These are phyloP conservation scores for Alternaria brassicae DNA, from an alignment of 2,329 filamentous ascomycete genomes.

Conservation along the genomic window DNA sequence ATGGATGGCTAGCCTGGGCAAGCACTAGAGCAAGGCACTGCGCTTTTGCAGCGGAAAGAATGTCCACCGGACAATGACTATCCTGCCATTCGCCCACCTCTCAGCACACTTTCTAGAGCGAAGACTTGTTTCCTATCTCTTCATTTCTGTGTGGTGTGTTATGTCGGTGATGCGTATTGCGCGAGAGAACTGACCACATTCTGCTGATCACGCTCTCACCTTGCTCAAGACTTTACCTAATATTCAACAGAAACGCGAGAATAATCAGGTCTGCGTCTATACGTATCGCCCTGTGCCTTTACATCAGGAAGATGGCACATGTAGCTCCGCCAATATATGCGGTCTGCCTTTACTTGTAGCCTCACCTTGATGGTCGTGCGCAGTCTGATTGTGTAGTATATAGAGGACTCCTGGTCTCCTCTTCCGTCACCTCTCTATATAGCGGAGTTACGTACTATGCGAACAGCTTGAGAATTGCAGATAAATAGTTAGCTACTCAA, in stretches of 20 bases:
- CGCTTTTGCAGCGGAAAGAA: conserved; percentile 14
- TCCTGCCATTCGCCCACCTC: conserved; percentile 33
- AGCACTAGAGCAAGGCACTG: conserved; percentile 27
- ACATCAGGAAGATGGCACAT: background rate
- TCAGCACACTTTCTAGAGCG: conserved; percentile 24
- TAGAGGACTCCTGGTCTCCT: background rate
- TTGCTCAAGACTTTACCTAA: background rate
- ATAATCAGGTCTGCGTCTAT: background rate
- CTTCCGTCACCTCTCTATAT: fast-evolving
- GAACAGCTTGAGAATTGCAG: background rate
- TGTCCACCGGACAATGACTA: conserved; percentile 28
- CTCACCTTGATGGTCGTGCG: background rate
- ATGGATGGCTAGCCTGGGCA: conserved; percentile 27
- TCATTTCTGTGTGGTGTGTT: background rate
- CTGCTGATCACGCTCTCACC: background rate
- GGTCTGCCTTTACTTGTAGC: background rate
- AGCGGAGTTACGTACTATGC: no score
- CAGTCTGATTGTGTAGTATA: background rate
- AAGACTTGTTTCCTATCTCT: conserved; percentile 3
- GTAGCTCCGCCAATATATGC: background rate
- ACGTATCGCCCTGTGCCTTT: background rate
- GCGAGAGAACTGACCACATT: background rate
- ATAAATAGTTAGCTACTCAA: background rate
- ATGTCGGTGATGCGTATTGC: background rate
- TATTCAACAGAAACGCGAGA: no score